These are phyloP conservation scores for Striga asiatica DNA, from an alignment of 257 asterid species.

Conservation along the genomic window DNA sequence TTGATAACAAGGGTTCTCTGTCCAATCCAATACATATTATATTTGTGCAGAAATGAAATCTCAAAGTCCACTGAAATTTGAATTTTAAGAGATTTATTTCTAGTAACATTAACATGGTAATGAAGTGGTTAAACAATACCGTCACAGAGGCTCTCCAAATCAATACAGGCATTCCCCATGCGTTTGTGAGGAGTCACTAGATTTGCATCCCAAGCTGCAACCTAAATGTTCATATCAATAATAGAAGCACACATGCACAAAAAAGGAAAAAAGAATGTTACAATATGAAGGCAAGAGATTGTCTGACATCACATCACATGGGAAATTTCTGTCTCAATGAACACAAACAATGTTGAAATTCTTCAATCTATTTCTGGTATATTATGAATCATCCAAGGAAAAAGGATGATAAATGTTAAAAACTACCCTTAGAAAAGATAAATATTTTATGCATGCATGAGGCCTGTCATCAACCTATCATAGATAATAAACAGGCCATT, in stretches of 20 bases:
- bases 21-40: not conserved
- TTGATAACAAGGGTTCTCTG: not conserved
- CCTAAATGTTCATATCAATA: slow-evolving; percentile 28
- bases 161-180: slow-evolving; percentile 80
- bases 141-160: slow-evolving; percentile 65
- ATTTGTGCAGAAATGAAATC: not conserved
- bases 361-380: not conserved
- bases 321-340: not conserved
- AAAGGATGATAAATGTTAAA: not conserved
- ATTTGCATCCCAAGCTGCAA: slow-evolving; percentile 99
- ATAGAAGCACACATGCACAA: not conserved
- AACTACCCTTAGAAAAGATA: not conserved
- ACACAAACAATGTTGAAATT: not conserved
- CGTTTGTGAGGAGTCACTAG: slow-evolving; percentile 95
- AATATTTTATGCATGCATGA: not conserved
- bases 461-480: not conserved
- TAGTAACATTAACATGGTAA: not conserved
- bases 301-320: not conserved
- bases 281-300: no score
- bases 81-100: not conserved
- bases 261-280: no score
- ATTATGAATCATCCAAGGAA: not conserved
- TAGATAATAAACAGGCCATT: not conserved
- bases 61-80: slow-evolving; percentile 1
- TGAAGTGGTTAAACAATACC: slow-evolving; percentile 38